Percentiles rank a stretch among this genome's conserved stretches.
These are phyloP conservation scores for Stylosanthes scabra DNA, from an alignment of 331 rosid species.

Conservation along the genomic window DNA sequence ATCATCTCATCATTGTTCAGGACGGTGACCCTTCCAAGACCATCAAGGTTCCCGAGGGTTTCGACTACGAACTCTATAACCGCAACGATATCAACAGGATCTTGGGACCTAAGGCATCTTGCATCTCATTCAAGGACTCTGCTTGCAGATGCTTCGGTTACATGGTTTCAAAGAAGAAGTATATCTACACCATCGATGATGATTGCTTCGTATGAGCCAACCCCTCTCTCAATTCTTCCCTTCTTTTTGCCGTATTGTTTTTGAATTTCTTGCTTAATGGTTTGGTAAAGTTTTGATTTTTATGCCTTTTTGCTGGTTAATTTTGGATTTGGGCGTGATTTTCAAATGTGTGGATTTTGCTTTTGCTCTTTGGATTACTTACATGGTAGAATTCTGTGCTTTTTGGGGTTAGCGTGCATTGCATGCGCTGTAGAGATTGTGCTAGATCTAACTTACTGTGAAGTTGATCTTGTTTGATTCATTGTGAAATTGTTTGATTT, in stretches of 20 bases:
- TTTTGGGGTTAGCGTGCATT: not conserved
- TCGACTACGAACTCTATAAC: slow-evolving; percentile 76
- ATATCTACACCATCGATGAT: slow-evolving; percentile 80
- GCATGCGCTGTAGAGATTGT: not conserved
- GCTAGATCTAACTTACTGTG: slow-evolving; percentile 20
- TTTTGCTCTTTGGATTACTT: not conserved
- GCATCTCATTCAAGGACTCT: slow-evolving; percentile 88
- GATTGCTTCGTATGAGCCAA: slow-evolving; percentile 73
- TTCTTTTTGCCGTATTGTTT: not conserved
- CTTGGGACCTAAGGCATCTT: slow-evolving; percentile 80
- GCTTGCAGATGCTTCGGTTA: slow-evolving; percentile 85
- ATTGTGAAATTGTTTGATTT: not conserved
- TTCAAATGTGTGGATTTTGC: slow-evolving; percentile 19
- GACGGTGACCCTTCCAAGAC: slow-evolving; percentile 80
- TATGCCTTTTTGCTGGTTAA: not conserved
- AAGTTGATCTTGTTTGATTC: slow-evolving; percentile 12
- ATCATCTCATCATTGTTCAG: slow-evolving; percentile 80
- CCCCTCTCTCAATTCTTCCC: not conserved
- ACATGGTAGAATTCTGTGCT: not conserved
- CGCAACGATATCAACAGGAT: slow-evolving; percentile 84
- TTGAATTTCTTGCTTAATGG: not conserved
- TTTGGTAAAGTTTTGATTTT: not conserved
- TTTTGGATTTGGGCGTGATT: not conserved
- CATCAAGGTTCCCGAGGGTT: slow-evolving; percentile 72
- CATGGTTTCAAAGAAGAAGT: slow-evolving; percentile 91